These are phyloP conservation scores for Acanthamoeba royreba DNA, from an alignment of 208 protist genomes.

Conservation along the genomic window DNA sequence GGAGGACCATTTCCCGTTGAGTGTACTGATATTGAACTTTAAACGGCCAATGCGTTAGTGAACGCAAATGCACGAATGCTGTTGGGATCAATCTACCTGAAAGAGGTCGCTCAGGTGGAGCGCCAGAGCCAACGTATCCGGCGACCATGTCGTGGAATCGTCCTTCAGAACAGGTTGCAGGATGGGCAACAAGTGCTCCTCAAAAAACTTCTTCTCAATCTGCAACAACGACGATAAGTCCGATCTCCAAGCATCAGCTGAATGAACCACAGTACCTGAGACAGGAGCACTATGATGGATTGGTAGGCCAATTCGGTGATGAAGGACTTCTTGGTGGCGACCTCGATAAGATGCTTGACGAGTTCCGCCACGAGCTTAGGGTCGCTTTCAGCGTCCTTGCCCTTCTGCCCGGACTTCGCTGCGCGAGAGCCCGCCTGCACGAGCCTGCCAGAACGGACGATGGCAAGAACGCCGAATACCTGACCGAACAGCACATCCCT, in stretches of 20 bases:
- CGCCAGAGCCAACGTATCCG: not conserved
- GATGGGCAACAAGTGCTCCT: constrained; percentile 31
- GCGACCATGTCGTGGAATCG: constrained; percentile 13
- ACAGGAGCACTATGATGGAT: constrained; percentile 1
- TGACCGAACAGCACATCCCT: constrained; percentile 17
- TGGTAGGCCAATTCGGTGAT: not conserved
- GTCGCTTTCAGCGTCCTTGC: not conserved
- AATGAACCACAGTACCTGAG: too few relatives aligned
- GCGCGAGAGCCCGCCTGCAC: not conserved
- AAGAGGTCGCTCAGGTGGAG: constrained; percentile 12
- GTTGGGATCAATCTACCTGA: not conserved
- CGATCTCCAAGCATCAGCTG: too few relatives aligned
- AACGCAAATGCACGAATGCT: too few relatives aligned
- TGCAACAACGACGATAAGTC: too few relatives aligned
- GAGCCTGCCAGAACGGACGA: constrained; percentile 37
- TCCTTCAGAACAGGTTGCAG: not conserved
- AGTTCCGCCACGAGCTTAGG: not conserved
- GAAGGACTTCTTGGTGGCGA: constrained; percentile 43
- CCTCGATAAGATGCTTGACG: not conserved
- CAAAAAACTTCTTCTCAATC: constrained; percentile 48
- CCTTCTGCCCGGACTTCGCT: not conserved
- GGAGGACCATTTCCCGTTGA: constrained; percentile 23
- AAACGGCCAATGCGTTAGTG: too few relatives aligned
- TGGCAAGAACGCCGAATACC: constrained; percentile 26
- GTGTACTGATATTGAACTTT: not conserved